Percentiles rank a stretch among this genome's conserved stretches.
These are phyloP conservation scores for Naganishia antarctica DNA, from an alignment of 768 basidiomycete species.

Conservation along the genomic window DNA sequence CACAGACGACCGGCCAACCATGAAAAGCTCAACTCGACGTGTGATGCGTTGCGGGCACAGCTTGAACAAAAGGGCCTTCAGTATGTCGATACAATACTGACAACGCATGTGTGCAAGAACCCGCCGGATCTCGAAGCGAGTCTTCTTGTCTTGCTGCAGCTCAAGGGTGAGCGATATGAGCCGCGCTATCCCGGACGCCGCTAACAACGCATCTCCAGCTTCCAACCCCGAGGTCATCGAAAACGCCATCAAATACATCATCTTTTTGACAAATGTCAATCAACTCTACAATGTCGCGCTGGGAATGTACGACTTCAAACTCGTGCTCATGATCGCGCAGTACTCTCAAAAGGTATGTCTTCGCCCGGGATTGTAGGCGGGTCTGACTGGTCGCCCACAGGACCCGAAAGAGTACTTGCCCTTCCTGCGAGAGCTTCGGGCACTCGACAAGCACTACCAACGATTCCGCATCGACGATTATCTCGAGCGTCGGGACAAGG, in stretches of 20 bases:
- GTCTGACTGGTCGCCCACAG: constrained; percentile 51
- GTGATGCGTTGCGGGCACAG: constrained; percentile 68
- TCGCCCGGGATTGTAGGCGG: too few species aligned
- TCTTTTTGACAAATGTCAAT: constrained; percentile 92
- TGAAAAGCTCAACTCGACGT: constrained; percentile 61
- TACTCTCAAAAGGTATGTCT: constrained; percentile 81
- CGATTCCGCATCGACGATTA: constrained; percentile 89
- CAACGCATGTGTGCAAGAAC: constrained; percentile 83
- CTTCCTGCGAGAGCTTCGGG: constrained; percentile 82
- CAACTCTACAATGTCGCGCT: constrained; percentile 86
- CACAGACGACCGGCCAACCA: constrained; percentile 1
- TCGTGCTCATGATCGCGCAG: constrained; percentile 93
- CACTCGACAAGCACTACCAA: constrained; percentile 74
- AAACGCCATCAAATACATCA: constrained; percentile 96
- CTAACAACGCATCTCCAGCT: constrained; percentile 46
- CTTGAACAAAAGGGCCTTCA: constrained; percentile 66
- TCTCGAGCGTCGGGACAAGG: constrained; percentile 68
- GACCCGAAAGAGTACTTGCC: constrained; percentile 97
- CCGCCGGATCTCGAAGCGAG: constrained; percentile 88
- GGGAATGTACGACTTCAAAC: constrained; percentile 97
- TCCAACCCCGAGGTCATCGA: constrained; percentile 73
- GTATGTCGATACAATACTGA: constrained; percentile 86
- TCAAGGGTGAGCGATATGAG: constrained; percentile 61
- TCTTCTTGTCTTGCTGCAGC: constrained; percentile 64
- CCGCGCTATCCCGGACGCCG: not conserved